A percentile compares a stretch with the other conserved stretches of the same genome.
These are phyloP conservation scores for Hypoxylon crocopeplum DNA, from an alignment of 495 filamentous ascomycete genomes.

Conservation along the genomic window DNA sequence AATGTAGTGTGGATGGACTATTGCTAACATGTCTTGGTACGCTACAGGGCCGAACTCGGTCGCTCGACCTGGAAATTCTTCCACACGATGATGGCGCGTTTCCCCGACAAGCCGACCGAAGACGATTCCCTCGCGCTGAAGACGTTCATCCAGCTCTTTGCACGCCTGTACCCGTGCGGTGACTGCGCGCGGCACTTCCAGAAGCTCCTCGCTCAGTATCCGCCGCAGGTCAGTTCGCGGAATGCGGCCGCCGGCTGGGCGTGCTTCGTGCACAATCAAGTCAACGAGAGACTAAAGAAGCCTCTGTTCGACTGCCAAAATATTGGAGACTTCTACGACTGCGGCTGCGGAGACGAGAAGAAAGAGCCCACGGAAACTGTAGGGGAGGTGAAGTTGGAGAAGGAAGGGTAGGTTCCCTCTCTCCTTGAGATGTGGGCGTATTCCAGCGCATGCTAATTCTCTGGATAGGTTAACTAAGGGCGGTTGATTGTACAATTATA, in stretches of 20 bases:
- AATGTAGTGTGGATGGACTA: background rate
- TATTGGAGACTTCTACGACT: constrained; percentile 94
- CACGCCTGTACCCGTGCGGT: constrained; percentile 91
- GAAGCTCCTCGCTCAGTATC: constrained; percentile 77
- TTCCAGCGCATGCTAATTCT: constrained; percentile 11
- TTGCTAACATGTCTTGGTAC: constrained; percentile 18
- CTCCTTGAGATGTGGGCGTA: background rate
- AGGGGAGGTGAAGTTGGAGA: constrained; percentile 43
- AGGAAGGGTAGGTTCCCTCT: constrained; percentile 43
- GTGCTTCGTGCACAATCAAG: constrained; percentile 92
- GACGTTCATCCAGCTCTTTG: constrained; percentile 88
- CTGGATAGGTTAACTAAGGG: constrained; percentile 24
- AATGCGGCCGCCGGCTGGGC: constrained; percentile 89
- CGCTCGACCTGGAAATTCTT: constrained; percentile 90
- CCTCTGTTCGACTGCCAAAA: constrained; percentile 84
- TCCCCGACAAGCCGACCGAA: constrained; percentile 81
- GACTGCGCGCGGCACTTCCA: constrained; percentile 95
- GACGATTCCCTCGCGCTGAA: constrained; percentile 86
- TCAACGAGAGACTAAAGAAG: constrained; percentile 88
- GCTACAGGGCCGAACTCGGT: constrained; percentile 79
- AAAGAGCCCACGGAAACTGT: constrained; percentile 43
- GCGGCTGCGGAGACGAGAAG: constrained; percentile 83
- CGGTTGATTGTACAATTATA: constrained; percentile 13
- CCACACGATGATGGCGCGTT: constrained; percentile 94
- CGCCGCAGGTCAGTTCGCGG: constrained; percentile 88